These are phyloP conservation scores for Starmerella lactis-condensi DNA, from an alignment of 805 yeast genomes.

Conservation along the genomic window DNA sequence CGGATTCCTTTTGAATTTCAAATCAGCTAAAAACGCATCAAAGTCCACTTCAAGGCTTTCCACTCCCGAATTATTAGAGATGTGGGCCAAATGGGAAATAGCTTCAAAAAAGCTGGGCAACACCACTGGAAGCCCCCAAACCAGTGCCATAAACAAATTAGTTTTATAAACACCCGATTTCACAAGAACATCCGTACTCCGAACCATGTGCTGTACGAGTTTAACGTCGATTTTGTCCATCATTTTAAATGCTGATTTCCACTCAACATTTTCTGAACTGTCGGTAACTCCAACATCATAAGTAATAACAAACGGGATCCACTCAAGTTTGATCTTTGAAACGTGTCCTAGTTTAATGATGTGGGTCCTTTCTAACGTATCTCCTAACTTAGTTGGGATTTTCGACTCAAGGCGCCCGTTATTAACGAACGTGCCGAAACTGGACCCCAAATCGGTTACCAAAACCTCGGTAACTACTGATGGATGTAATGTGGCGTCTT, in stretches of 20 bases:
- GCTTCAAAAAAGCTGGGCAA: conserved; percentile 16
- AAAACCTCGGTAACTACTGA: conserved; percentile 10
- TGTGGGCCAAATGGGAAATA: conserved; percentile 10
- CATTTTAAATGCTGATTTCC: conserved; percentile 5
- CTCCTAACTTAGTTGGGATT: not conserved
- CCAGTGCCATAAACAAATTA: conserved; percentile 22
- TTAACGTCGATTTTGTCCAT: conserved; percentile 20
- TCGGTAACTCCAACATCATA: conserved; percentile 15
- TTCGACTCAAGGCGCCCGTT: conserved; percentile 1
- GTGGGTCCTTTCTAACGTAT: conserved; percentile 2
- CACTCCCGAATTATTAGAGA: conserved; percentile 13
- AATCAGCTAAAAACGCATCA: conserved; percentile 15
- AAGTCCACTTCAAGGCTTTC: conserved; percentile 17
- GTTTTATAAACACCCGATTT: conserved; percentile 17
- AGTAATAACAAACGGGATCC: conserved; percentile 18
- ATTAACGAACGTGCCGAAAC: conserved; percentile 17
- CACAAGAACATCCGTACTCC: conserved; percentile 19
- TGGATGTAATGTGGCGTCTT: conserved; percentile 10
- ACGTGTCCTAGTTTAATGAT: conserved; percentile 15
- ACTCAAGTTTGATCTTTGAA: conserved; percentile 11
- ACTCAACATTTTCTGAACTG: conserved; percentile 10
- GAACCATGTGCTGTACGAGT: conserved; percentile 12
- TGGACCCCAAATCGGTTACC: conserved; percentile 17
- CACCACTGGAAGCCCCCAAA: conserved; percentile 21
- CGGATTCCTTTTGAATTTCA: conserved; percentile 15